phyloP scores from a whole-genome alignment of 345 rosid genomes.

The Limnanthes douglasii region DNA sequence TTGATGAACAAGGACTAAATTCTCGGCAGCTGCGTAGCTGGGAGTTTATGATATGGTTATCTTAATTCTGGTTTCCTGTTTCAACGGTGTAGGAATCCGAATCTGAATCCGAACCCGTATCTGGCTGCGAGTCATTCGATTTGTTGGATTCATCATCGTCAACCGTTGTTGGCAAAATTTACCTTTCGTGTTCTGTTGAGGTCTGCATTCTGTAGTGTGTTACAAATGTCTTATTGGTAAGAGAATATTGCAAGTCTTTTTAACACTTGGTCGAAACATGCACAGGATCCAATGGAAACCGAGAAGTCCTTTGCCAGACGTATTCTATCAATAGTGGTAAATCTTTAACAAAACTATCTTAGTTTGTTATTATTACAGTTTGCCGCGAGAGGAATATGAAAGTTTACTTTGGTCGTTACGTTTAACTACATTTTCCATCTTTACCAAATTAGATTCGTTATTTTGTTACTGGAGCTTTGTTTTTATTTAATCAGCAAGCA shows the following conservation, averaged over 20 bases:
- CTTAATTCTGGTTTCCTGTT: background rate
- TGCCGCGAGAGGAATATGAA: too few relatives aligned
- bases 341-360: too few relatives aligned
- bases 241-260: conserved; percentile 1
- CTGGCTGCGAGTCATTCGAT: conserved; percentile 32
- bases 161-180: conserved; percentile 47
- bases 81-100: conserved; percentile 32
- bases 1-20: too few relatives aligned
- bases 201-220: conserved; percentile 22
- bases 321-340: conserved; percentile 77
- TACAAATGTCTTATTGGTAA: background rate
- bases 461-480: too few relatives aligned
- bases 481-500: too few relatives aligned
- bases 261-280: conserved; percentile 10
- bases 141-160: conserved; percentile 60
- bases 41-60: background rate
- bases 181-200: conserved; percentile 76
- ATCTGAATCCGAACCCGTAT: conserved; percentile 23
- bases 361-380: too few relatives aligned
- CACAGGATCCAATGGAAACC: conserved; percentile 81
- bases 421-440: background rate
- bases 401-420: too few relatives aligned
- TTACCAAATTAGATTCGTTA: too few relatives aligned
- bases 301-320: conserved; percentile 79
- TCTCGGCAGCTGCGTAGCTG: too few relatives aligned